Evolutionary conservation across 1,139 yeast species (phyloP).

Genomic region (Spencermartinsiella ligniputridi): DNA sequence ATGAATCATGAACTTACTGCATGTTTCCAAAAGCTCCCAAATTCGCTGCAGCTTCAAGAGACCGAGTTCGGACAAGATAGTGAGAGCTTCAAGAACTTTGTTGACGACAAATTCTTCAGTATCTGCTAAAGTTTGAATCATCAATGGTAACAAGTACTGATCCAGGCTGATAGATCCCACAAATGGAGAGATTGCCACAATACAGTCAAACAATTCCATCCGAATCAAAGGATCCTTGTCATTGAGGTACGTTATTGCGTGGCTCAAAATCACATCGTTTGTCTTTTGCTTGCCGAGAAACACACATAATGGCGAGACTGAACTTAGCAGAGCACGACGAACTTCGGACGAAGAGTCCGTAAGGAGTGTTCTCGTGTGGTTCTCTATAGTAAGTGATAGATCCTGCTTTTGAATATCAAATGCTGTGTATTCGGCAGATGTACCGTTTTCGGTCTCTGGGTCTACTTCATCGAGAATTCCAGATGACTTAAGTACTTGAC

Average conservation of each 20-base stretch:
- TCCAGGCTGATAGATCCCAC: constrained; percentile 81
- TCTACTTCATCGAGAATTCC: constrained; percentile 37
- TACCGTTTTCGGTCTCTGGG: constrained; percentile 41
- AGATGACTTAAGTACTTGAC: constrained; percentile 49
- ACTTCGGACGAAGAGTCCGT: constrained; percentile 68
- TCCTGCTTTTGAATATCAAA: constrained; percentile 35
- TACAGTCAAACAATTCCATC: constrained; percentile 66
- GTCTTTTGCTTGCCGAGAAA: constrained; percentile 85
- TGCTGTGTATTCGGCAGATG: constrained; percentile 26
- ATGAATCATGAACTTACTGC: constrained; percentile 59
- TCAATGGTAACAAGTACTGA: constrained; percentile 78
- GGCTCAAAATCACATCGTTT: constrained; percentile 83
- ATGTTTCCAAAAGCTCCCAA: constrained; percentile 48
- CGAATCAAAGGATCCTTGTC: constrained; percentile 68
- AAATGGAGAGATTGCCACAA: constrained; percentile 72
- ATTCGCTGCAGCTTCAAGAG: constrained; percentile 44
- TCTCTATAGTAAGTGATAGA: constrained; percentile 44
- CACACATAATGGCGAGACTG: constrained; percentile 70
- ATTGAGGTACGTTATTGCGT: constrained; percentile 84
- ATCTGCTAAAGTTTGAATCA: constrained; percentile 78
- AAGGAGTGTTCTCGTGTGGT: constrained; percentile 56
- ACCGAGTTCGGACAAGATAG: constrained; percentile 52
- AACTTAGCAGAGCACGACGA: constrained; percentile 60
- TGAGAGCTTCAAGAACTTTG: constrained; percentile 66
- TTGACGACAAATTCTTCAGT: constrained; percentile 79